A percentile compares a stretch with the other conserved stretches of the same genome.
Conservation (phyloP, 2,329 filamentous ascomycete species). For the Stylonectria norvegica region DNA sequence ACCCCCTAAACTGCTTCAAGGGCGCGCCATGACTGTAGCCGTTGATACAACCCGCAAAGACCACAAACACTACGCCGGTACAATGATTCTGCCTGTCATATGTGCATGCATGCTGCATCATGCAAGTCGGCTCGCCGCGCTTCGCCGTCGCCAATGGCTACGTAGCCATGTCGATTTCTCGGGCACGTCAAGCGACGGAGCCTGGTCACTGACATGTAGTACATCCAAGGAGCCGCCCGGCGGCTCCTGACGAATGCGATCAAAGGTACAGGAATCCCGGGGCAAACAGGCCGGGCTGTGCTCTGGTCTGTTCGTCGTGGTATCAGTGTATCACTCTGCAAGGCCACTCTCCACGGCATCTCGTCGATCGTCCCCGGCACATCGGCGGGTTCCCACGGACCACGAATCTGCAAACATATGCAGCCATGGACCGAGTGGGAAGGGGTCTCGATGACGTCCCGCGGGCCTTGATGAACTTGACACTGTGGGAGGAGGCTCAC, state of each 20-base stretch:
- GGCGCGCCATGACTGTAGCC: too few relatives aligned
- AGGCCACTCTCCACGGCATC: not conserved
- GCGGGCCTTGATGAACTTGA: not conserved
- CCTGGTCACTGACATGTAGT: too few relatives aligned
- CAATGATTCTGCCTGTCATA: conserved; percentile 8
- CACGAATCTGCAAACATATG: not conserved
- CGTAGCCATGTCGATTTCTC: conserved; percentile 10
- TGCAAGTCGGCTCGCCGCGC: conserved; percentile 4
- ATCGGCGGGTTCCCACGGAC: not conserved
- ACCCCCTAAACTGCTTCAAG: too few relatives aligned
- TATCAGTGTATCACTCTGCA: too few relatives aligned
- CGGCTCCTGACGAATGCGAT: too few relatives aligned
- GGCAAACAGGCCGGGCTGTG: not conserved
- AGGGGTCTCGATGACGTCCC: conserved; percentile 3
- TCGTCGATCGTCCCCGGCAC: not conserved
- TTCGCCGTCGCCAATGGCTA: conserved; percentile 9
- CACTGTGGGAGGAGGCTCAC: conserved; percentile 11
- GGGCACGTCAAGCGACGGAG: conserved; percentile 14
- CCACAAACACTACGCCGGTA: too few relatives aligned
- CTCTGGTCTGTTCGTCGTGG: not conserved
- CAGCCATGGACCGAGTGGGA: conserved; percentile 1
- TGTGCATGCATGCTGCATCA: conserved; percentile 15
- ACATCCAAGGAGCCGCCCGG: too few relatives aligned
- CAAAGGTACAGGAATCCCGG: not conserved
- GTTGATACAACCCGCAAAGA: too few relatives aligned